phyloP scores from a whole-genome alignment of 2,329 filamentous ascomycete genomes.

The Hypoxylon sp. region DNA sequence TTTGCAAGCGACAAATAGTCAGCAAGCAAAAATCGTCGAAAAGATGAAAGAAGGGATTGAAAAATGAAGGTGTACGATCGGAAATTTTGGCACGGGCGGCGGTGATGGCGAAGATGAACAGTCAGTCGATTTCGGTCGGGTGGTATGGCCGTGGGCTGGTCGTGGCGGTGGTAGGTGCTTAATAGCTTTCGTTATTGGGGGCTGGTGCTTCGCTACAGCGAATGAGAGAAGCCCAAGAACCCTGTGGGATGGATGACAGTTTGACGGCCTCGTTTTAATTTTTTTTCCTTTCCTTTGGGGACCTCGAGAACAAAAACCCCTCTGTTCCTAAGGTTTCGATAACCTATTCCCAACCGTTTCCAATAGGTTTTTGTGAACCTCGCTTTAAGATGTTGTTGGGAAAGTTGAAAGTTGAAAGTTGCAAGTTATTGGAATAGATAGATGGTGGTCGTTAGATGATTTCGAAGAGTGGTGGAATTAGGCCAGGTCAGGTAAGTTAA shows the following conservation, averaged over 20 bases:
- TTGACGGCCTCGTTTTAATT: constrained; percentile 13
- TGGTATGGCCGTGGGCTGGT: constrained; percentile 36
- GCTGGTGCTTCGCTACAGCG: constrained; percentile 31
- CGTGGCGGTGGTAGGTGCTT: constrained; percentile 36
- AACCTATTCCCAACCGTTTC: too few species aligned
- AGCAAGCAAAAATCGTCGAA: constrained; percentile 23
- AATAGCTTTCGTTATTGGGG: constrained; percentile 33
- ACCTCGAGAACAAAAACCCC: too few species aligned
- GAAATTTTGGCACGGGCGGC: constrained; percentile 41
- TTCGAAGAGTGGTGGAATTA: too few species aligned
- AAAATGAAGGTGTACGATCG: constrained; percentile 23
- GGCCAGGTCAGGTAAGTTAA: constrained; percentile 14
- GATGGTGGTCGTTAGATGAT: background rate
- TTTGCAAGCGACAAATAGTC: constrained; percentile 23
- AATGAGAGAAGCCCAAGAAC: constrained; percentile 28
- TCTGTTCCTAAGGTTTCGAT: constrained; percentile 9
- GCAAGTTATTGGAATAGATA: constrained; percentile 3
- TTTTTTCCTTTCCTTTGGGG: constrained; percentile 8
- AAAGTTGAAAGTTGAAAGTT: constrained; percentile 6
- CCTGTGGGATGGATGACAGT: constrained; percentile 23
- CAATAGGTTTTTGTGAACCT: too few species aligned
- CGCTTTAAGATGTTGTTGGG: too few species aligned
- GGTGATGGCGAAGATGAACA: constrained; percentile 44
- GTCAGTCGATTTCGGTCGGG: constrained; percentile 40
- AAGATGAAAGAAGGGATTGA: constrained; percentile 18